phyloP scores from a whole-genome alignment of 1,284 basidiomycete species.

The Pyrrhoderma noxium region DNA sequence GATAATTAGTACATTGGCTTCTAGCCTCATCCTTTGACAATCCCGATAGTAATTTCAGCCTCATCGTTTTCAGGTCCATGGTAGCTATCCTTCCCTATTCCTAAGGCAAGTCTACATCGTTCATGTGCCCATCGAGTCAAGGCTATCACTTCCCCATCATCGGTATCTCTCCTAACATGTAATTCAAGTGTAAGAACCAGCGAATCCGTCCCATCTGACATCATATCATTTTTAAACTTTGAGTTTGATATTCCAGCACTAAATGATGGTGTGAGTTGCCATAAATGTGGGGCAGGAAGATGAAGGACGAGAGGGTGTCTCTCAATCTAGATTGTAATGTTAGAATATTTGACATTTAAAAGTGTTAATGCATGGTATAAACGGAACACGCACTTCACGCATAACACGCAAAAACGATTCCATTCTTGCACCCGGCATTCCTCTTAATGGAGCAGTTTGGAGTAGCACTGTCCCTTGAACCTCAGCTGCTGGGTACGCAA shows the following conservation, averaged over 20 bases:
- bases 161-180: constrained; percentile 62
- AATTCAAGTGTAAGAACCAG: constrained; percentile 79
- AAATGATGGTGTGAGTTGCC: constrained; percentile 65
- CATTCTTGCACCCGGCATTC: constrained; percentile 57
- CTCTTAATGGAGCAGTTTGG: constrained; percentile 75
- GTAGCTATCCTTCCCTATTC: constrained; percentile 25
- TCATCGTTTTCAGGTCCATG: constrained; percentile 20
- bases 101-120: constrained; percentile 39
- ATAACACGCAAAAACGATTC: constrained; percentile 71
- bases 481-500: constrained; percentile 75
- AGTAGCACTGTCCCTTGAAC: constrained; percentile 77
- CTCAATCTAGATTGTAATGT: constrained; percentile 47
- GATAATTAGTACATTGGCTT: too few relatives aligned
- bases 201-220: constrained; percentile 30
- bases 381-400: constrained; percentile 55
- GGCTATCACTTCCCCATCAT: constrained; percentile 66
- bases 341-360: constrained; percentile 7
- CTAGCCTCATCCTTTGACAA: constrained; percentile 31
- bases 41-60: constrained; percentile 43
- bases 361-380: constrained; percentile 8
- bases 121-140: constrained; percentile 71
- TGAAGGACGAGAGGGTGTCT: constrained; percentile 72
- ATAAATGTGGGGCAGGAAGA: constrained; percentile 76
- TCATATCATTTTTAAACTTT: constrained; percentile 15
- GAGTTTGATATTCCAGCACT: constrained; percentile 8